These are phyloP conservation scores for Blastocystis sp. DNA, from an alignment of 352 stramenopile species.

Conservation along the genomic window DNA sequence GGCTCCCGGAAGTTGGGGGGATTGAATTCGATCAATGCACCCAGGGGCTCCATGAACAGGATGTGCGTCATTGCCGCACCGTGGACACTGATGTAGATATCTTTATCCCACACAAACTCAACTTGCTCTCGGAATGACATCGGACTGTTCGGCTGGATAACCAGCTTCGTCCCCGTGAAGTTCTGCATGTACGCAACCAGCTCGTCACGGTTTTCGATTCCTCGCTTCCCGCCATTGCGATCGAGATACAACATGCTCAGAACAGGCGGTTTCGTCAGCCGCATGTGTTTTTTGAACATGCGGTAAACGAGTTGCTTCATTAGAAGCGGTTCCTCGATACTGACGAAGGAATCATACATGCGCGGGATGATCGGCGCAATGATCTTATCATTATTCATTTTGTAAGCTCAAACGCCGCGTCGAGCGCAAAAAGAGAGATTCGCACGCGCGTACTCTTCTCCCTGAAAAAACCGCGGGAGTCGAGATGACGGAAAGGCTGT, in stretches of 20 bases:
- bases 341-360: constrained; percentile 48
- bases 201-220: background rate
- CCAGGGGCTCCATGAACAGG: constrained; percentile 40
- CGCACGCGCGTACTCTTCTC: background rate
- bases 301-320: background rate
- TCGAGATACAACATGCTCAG: constrained; percentile 28
- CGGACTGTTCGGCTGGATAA: background rate
- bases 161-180: background rate
- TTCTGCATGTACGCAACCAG: background rate
- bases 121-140: constrained; percentile 42
- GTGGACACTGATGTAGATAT: constrained; percentile 44
- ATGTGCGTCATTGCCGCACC: constrained; percentile 47
- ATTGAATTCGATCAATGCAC: constrained; percentile 39
- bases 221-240: background rate
- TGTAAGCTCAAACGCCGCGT: background rate
- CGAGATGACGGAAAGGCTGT: background rate
- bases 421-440: background rate
- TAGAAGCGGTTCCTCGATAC: background rate
- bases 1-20: constrained; percentile 47
- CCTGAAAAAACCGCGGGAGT: constrained; percentile 5
- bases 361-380: background rate
- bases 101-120: background rate
- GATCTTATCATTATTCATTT: background rate
- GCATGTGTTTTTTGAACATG: background rate
- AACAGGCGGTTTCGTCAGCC: background rate